These are phyloP conservation scores for Leccinum rimulosum DNA, from an alignment of 768 basidiomycete genomes.

Conservation along the genomic window DNA sequence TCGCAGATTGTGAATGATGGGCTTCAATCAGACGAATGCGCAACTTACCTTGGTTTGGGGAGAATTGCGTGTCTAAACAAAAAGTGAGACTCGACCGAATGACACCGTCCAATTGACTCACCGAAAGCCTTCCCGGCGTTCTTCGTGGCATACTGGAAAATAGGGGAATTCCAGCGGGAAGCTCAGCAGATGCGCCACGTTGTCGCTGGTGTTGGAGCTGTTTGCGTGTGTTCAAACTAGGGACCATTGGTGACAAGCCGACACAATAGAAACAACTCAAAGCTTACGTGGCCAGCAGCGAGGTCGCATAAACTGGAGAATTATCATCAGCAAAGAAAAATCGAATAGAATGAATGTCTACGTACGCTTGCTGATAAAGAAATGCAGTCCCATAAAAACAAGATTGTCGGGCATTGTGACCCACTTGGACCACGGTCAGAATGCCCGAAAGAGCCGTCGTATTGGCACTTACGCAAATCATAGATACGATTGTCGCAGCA, in stretches of 20 bases:
- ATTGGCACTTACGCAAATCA: constrained; percentile 38
- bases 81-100: neutral
- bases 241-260: neutral
- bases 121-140: constrained; percentile 5
- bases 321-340: neutral
- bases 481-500: constrained; percentile 40
- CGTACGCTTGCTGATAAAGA: constrained; percentile 52
- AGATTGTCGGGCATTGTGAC: constrained; percentile 45
- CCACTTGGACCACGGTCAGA: constrained; percentile 35
- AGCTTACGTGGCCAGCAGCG: constrained; percentile 43
- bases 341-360: neutral
- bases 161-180: constrained; percentile 27
- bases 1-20: neutral
- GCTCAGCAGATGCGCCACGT: constrained; percentile 29
- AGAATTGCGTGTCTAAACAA: constrained; percentile 13
- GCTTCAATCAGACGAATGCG: neutral
- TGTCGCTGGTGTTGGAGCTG: constrained; percentile 30
- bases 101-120: constrained; percentile 3
- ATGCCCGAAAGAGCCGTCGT: neutral
- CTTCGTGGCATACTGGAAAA: constrained; percentile 20
- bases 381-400: constrained; percentile 52
- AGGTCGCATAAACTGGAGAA: constrained; percentile 47
- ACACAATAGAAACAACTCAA: neutral
- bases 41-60: constrained; percentile 19
- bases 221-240: constrained; percentile 39